phyloP scores from a whole-genome alignment of 192 early-diverging fungal genomes.

The Spinellus fusiger region DNA sequence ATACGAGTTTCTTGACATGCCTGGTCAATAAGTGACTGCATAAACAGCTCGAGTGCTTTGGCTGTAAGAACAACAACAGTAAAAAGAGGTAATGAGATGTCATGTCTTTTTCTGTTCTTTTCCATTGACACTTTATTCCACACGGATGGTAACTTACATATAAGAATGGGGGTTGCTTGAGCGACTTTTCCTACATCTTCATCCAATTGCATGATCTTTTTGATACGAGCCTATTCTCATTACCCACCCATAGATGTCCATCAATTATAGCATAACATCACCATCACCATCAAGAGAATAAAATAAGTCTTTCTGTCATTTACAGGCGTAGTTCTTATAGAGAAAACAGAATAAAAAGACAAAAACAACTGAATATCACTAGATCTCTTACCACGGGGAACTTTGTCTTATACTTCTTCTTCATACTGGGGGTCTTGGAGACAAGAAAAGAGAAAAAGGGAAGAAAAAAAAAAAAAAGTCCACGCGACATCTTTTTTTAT shows the following conservation, averaged over 20 bases:
- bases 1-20: conserved; percentile 75
- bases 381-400: conserved; percentile 75
- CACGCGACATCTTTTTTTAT: not conserved
- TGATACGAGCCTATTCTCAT: conserved; percentile 95
- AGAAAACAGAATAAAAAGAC: not conserved
- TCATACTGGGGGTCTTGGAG: conserved; percentile 49
- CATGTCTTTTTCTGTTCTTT: not conserved
- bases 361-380: not conserved
- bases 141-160: conserved; percentile 56
- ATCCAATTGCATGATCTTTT: conserved; percentile 99
- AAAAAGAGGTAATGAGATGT: not conserved
- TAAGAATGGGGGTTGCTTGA: conserved; percentile 91
- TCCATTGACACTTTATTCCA: not conserved
- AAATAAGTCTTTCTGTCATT: conserved; percentile 1
- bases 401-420: conserved; percentile 88
- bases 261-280: conserved; percentile 1
- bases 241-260: no score
- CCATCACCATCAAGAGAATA: conserved; percentile 1
- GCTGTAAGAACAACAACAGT: conserved; percentile 41
- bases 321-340: no score
- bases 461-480: not conserved
- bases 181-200: conserved; percentile 99
- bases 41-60: conserved; percentile 93
- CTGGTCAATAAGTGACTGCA: conserved; percentile 88
- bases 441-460: not conserved